A percentile compares a stretch with the other conserved stretches of the same genome.
phyloP scores from a whole-genome alignment of 495 filamentous ascomycete genomes.

The Daldinia concentrica region DNA sequence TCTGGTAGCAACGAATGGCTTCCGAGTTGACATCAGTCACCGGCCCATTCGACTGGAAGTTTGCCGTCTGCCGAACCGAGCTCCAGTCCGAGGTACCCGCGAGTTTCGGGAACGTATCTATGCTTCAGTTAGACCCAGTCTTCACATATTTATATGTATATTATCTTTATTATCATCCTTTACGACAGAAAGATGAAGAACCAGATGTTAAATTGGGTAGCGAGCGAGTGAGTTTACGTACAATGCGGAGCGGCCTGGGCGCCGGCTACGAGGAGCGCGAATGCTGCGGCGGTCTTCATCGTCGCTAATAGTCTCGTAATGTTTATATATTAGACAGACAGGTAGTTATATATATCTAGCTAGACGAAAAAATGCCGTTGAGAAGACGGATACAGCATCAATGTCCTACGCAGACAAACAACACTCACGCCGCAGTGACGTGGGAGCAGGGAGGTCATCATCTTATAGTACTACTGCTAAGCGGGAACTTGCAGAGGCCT shows the following conservation, averaged over 20 bases:
- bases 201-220: neutral
- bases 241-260: slow-evolving; percentile 54
- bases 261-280: slow-evolving; percentile 47
- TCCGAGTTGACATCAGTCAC: slow-evolving; percentile 59
- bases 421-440: neutral
- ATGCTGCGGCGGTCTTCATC: slow-evolving; percentile 52
- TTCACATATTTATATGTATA: slow-evolving; percentile 28
- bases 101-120: slow-evolving; percentile 47
- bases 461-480: slow-evolving; percentile 26
- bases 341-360: neutral
- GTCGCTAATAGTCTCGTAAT: slow-evolving; percentile 14
- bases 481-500: slow-evolving; percentile 14
- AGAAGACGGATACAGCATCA: slow-evolving; percentile 9
- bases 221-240: slow-evolving; percentile 30
- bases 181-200: neutral
- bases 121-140: slow-evolving; percentile 34
- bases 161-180: neutral
- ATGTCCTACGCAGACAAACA: slow-evolving; percentile 1
- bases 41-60: slow-evolving; percentile 63
- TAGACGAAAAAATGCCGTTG: neutral
- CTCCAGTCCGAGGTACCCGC: slow-evolving; percentile 56
- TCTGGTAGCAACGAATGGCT: slow-evolving; percentile 63
- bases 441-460: slow-evolving; percentile 9
- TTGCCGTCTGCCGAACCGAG: slow-evolving; percentile 58
- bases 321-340: neutral